Evolutionary conservation across 163 green algal species (phyloP).

Genomic region (Scenedesmus sp.): DNA sequence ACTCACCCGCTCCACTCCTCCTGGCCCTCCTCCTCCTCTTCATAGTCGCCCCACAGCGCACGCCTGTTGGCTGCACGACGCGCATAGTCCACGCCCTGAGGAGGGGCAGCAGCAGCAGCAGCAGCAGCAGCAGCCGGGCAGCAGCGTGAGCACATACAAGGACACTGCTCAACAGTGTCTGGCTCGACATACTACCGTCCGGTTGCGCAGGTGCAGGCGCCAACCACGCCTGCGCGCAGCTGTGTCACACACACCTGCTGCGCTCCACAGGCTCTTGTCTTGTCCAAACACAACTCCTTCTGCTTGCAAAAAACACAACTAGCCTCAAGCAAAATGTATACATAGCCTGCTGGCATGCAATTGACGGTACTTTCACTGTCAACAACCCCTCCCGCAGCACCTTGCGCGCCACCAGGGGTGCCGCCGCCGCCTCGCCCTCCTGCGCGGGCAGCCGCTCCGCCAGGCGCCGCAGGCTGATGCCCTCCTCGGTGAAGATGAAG

Average conservation of each 20-base stretch:
- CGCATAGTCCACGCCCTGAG: constrained; percentile 45
- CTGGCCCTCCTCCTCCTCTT: constrained; percentile 44
- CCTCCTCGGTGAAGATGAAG: constrained; percentile 80
- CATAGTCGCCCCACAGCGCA: not conserved
- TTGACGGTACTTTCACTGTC: too few species aligned
- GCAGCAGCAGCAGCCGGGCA: not conserved
- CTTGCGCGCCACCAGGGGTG: constrained; percentile 37
- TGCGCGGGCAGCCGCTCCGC: constrained; percentile 63
- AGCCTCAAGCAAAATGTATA: too few species aligned
- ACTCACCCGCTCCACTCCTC: constrained; percentile 38
- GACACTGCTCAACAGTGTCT: too few species aligned
- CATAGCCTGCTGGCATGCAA: too few species aligned
- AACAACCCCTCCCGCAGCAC: not conserved
- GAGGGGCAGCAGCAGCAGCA: not conserved
- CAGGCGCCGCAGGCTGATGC: constrained; percentile 75
- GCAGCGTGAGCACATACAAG: not conserved
- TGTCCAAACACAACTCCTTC: too few species aligned
- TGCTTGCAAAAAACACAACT: too few species aligned
- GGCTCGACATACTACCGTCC: too few species aligned
- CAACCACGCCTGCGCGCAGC: too few species aligned
- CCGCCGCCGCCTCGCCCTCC: constrained; percentile 35
- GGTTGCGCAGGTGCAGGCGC: too few species aligned
- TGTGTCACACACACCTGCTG: too few species aligned
- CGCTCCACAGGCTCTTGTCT: too few species aligned
- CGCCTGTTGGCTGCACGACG: constrained; percentile 33